Conservation (phyloP, 1,284 basidiomycete species). For the Melampsora americana region DNA sequence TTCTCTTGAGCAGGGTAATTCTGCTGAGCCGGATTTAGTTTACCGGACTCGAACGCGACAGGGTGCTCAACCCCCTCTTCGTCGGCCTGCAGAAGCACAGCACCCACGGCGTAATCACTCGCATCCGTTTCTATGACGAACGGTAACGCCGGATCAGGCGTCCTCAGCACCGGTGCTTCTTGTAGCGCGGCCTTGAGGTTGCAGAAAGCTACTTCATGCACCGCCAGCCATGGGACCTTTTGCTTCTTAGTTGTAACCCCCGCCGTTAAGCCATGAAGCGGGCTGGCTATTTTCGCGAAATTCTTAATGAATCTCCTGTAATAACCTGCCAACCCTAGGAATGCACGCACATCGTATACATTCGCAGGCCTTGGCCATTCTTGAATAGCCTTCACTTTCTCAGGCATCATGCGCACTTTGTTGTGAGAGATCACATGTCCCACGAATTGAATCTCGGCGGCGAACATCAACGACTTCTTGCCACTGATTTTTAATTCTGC, state of each 20-base stretch:
- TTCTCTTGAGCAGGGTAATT: slow-evolving; percentile 45
- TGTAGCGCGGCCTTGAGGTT: not conserved
- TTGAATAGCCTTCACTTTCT: not conserved
- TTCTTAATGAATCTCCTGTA: not conserved
- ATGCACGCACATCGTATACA: not conserved
- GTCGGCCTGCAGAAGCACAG: slow-evolving; percentile 34
- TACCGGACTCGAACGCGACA: slow-evolving; percentile 42
- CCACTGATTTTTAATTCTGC: too few species aligned
- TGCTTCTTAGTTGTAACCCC: not conserved
- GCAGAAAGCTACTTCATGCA: not conserved
- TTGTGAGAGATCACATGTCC: too few species aligned
- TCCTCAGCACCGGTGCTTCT: not conserved
- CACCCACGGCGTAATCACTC: slow-evolving; percentile 24
- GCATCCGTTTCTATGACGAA: slow-evolving; percentile 5
- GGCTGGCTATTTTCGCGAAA: not conserved
- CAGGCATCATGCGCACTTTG: too few species aligned
- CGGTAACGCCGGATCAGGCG: too few species aligned
- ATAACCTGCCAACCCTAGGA: not conserved
- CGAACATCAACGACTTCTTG: not conserved
- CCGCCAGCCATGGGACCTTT: not conserved
- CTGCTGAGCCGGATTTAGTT: slow-evolving; percentile 36
- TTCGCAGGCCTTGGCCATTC: too few species aligned
- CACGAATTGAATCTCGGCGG: too few species aligned
- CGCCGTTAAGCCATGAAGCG: not conserved
- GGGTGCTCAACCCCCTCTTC: slow-evolving; percentile 8